phyloP scores from a whole-genome alignment of 139 green algal species.

The Chlamydomonas sphaeroides region DNA sequence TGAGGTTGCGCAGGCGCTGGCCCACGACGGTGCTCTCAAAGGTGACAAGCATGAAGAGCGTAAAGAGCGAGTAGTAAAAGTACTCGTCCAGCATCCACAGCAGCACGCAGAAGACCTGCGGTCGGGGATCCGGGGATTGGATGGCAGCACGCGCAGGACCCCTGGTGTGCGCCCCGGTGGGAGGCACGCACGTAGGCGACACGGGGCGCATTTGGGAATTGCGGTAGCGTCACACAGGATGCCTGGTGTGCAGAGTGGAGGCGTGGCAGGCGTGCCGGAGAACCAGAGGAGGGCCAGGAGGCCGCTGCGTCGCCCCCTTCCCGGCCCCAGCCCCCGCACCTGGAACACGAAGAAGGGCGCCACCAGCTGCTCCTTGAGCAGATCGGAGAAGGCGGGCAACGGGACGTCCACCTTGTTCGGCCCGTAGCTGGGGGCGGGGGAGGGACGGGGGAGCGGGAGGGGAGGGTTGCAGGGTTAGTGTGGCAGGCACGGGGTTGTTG shows the following conservation, averaged over 20 bases:
- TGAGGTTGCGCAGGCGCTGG: conserved; percentile 88
- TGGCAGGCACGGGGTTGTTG: too few relatives aligned
- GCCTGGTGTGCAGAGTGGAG: too few relatives aligned
- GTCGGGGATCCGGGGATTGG: too few relatives aligned
- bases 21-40: conserved; percentile 98
- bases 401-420: conserved; percentile 66
- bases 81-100: conserved; percentile 97
- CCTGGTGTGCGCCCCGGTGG: too few relatives aligned
- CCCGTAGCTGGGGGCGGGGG: not conserved
- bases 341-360: conserved; percentile 99
- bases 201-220: too few relatives aligned
- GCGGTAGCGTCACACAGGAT: too few relatives aligned
- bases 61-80: conserved; percentile 99
- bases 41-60: conserved; percentile 95
- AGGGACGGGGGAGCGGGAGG: not conserved
- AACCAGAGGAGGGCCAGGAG: too few relatives aligned
- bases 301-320: not conserved
- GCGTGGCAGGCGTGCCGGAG: too few relatives aligned
- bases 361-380: conserved; percentile 93
- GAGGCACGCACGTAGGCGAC: too few relatives aligned
- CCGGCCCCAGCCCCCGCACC: conserved; percentile 21
- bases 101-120: conserved; percentile 86
- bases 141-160: too few relatives aligned
- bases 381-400: conserved; percentile 74
- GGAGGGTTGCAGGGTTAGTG: too few relatives aligned